These are phyloP conservation scores for Xerocomus spinulosus DNA, from an alignment of 768 basidiomycete genomes.

Conservation along the genomic window DNA sequence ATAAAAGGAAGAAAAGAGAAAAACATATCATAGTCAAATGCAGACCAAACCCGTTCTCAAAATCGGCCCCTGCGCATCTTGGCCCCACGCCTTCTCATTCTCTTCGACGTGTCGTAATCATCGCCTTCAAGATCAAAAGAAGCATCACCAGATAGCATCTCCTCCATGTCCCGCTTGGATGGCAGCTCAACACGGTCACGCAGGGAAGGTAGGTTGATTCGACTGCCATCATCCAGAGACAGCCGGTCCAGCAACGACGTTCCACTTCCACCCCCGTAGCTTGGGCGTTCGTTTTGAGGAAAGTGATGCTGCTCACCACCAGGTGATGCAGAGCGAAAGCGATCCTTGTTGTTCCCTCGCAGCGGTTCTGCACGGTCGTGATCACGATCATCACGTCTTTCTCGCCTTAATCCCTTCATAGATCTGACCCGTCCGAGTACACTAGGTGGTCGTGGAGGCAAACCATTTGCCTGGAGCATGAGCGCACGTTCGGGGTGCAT, in stretches of 20 bases:
- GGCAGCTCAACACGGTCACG: conserved; percentile 37
- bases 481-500: conserved; percentile 33
- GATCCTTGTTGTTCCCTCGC: conserved; percentile 5
- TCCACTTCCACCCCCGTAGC: conserved; percentile 18
- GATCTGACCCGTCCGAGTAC: conserved; percentile 11
- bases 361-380: conserved; percentile 22
- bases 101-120: conserved; percentile 21
- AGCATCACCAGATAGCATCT: conserved; percentile 18
- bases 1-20: not conserved
- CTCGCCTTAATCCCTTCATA: conserved; percentile 17
- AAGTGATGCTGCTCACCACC: conserved; percentile 11
- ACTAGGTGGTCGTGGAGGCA: conserved; percentile 28
- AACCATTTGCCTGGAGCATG: conserved; percentile 25
- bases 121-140: conserved; percentile 16
- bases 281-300: conserved; percentile 11
- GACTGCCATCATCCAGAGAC: conserved; percentile 19
- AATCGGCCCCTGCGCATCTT: conserved; percentile 20
- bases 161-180: conserved; percentile 30
- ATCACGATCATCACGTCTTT: conserved; percentile 16
- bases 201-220: conserved; percentile 23
- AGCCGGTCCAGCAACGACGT: conserved; percentile 38
- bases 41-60: conserved; percentile 4
- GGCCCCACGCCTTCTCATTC: conserved; percentile 19
- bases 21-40: not conserved
- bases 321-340: conserved; percentile 12